Evolutionary conservation across 2,329 filamentous ascomycete genomes (phyloP).

Genomic region (Colletotrichum neosansevieriae): DNA sequence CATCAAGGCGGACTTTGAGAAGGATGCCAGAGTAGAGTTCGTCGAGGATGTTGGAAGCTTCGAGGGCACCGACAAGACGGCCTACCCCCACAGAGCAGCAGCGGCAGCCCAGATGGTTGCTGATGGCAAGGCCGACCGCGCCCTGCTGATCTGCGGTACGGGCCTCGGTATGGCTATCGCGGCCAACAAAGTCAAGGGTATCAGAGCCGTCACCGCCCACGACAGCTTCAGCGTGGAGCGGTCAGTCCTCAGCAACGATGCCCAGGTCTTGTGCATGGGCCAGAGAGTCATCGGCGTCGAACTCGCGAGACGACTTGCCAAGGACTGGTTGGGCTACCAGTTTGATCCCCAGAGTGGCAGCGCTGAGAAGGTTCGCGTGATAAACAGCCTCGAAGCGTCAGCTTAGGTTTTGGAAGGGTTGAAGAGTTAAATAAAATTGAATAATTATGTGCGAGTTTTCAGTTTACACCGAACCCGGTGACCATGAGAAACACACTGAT

Average conservation of each 20-base stretch:
- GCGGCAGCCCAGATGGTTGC: conserved; percentile 75
- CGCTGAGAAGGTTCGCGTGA: conserved; percentile 59
- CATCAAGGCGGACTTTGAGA: conserved; percentile 79
- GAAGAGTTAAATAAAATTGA: no score
- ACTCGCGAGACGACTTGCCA: conserved; percentile 79
- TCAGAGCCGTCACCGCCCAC: conserved; percentile 89
- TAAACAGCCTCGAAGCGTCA: conserved; percentile 52
- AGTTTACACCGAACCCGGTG: no score
- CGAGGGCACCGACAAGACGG: conserved; percentile 76
- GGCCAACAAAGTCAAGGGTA: conserved; percentile 89
- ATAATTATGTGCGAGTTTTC: no score
- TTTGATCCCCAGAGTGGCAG: conserved; percentile 73
- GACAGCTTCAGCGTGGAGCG: conserved; percentile 88
- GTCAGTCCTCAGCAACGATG: conserved; percentile 84
- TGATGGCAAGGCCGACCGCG: conserved; percentile 77
- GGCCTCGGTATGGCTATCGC: conserved; percentile 88
- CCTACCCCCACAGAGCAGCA: conserved; percentile 84
- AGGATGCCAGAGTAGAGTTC: conserved; percentile 73
- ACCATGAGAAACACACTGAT: no score
- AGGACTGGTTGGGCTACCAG: conserved; percentile 86
- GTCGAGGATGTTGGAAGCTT: conserved; percentile 82
- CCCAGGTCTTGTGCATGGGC: conserved; percentile 88
- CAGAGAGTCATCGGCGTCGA: conserved; percentile 87
- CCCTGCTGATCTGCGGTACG: conserved; percentile 86
- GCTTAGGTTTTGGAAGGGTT: no score